phyloP scores from a whole-genome alignment of 768 basidiomycete species.

The Sporobolomyces pararoseus region DNA sequence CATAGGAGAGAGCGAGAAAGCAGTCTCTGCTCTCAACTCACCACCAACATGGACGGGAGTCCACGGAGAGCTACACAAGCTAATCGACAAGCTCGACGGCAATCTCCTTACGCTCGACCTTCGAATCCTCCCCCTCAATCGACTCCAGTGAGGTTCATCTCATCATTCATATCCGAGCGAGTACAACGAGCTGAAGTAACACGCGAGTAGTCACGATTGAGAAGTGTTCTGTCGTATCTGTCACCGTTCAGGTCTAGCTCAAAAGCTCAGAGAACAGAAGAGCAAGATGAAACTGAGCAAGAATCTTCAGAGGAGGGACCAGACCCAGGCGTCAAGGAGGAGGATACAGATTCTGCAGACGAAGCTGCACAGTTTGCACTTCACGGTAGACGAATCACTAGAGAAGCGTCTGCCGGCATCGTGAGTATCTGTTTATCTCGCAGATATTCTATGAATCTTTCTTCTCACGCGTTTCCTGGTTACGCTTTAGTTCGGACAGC shows the following conservation, averaged over 20 bases:
- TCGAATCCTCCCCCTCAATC: background rate
- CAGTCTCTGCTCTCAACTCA: too few relatives aligned
- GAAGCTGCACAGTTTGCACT: conserved; percentile 17
- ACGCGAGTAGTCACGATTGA: conserved; percentile 21
- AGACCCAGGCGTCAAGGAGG: background rate
- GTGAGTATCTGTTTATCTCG: background rate
- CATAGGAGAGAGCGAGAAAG: too few relatives aligned
- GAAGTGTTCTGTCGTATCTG: conserved; percentile 27
- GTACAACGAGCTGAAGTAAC: background rate
- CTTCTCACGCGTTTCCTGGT: too few relatives aligned
- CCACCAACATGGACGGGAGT: conserved; percentile 18
- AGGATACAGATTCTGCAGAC: conserved; percentile 18
- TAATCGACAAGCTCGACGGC: conserved; percentile 20
- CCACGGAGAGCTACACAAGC: conserved; percentile 15
- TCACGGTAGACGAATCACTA: background rate
- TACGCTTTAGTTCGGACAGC: background rate
- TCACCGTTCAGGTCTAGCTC: conserved; percentile 30
- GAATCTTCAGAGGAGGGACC: background rate
- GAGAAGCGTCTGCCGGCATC: background rate
- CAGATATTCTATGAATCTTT: too few relatives aligned
- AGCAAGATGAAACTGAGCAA: background rate
- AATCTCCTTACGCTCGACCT: conserved; percentile 13
- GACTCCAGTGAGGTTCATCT: conserved; percentile 12
- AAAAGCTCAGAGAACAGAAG: background rate
- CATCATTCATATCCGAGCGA: background rate